phyloP scores from a whole-genome alignment of 2,329 filamentous ascomycete species.

The Kalmusia sp. region DNA sequence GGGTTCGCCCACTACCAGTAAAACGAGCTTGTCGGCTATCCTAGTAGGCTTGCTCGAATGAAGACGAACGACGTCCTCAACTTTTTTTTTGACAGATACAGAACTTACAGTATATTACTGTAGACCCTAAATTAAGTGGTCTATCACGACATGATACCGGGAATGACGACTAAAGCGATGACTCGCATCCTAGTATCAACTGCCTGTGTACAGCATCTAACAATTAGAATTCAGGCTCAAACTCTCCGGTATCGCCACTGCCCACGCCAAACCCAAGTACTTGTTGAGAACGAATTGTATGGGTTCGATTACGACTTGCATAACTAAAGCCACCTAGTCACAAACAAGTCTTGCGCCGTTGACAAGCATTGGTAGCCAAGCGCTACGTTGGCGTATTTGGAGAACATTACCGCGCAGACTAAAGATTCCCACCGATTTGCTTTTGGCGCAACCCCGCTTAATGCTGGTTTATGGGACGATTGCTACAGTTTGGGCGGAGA shows the following conservation, averaged over 20 bases:
- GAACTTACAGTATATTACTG: not conserved
- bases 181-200: not conserved
- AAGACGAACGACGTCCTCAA: not conserved
- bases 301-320: conserved; percentile 12
- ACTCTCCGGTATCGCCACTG: conserved; percentile 12
- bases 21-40: too few species aligned
- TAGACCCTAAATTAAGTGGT: not conserved
- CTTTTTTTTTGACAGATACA: not conserved
- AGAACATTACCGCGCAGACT: not conserved
- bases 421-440: not conserved
- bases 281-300: conserved; percentile 4
- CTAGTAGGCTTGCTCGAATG: too few species aligned
- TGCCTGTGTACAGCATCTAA: not conserved
- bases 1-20: too few species aligned
- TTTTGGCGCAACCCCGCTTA: not conserved
- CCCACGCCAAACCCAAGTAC: not conserved
- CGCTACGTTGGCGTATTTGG: not conserved
- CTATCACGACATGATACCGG: conserved; percentile 18
- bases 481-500: not conserved
- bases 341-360: not conserved
- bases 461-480: not conserved
- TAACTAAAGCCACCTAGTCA: not conserved
- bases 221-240: not conserved
- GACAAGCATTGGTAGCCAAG: not conserved
- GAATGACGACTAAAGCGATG: conserved; percentile 19